phyloP scores from a whole-genome alignment of 345 rosid genomes.

The Moringa oleifera region DNA sequence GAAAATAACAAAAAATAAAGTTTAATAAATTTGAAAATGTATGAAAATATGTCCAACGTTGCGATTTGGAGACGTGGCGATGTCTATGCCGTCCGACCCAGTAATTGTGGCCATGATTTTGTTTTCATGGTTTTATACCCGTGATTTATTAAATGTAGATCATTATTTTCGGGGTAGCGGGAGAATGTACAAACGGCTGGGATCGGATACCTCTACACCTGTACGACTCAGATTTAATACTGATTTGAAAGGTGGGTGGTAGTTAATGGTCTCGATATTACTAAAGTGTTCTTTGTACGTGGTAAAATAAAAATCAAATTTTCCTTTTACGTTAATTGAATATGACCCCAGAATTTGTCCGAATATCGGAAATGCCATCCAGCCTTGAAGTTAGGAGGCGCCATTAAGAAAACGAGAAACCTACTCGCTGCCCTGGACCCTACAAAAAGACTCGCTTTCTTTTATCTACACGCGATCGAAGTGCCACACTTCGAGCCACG shows the following conservation, averaged over 20 bases:
- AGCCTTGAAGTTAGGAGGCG: constrained; percentile 16
- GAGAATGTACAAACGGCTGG: constrained; percentile 5
- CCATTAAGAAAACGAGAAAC: constrained; percentile 8
- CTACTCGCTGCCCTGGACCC: neutral
- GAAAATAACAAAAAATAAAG: constrained; percentile 19
- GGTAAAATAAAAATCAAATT: constrained; percentile 12
- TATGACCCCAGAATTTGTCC: neutral
- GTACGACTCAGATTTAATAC: constrained; percentile 10
- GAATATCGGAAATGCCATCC: constrained; percentile 20
- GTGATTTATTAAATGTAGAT: constrained; percentile 1
- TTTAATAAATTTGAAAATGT: neutral
- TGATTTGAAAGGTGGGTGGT: constrained; percentile 4
- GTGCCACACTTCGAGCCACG: too few relatives aligned
- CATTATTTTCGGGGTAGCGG: constrained; percentile 12
- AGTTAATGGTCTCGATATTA: constrained; percentile 7
- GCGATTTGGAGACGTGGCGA: neutral
- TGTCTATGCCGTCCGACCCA: constrained; percentile 8
- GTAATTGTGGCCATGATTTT: constrained; percentile 15
- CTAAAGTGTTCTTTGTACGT: constrained; percentile 1
- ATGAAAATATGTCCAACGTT: neutral
- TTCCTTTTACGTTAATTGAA: constrained; percentile 4
- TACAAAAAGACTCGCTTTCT: too few relatives aligned
- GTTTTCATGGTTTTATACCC: neutral
- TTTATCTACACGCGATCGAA: too few relatives aligned
- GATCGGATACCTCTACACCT: constrained; percentile 9